Base-by-base conservation (phyloP, 2,329 filamentous ascomycete genomes). In the Penicillium sp. region DNA sequence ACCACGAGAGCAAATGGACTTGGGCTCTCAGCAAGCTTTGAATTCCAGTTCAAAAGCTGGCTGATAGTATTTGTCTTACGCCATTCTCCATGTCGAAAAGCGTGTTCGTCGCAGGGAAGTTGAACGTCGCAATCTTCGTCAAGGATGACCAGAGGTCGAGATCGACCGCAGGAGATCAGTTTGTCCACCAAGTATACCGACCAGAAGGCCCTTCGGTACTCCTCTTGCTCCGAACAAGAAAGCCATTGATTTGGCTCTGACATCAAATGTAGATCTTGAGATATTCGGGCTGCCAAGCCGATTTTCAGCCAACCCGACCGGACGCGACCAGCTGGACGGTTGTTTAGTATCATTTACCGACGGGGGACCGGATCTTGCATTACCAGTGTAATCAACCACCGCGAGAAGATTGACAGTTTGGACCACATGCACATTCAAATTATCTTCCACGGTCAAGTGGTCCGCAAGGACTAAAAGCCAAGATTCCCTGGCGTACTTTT, bases 201-300 rank as follows among this genome's bases (percentile, higher is more conserved):
- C 68, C 69, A 71, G 42, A 70, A 70, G 9, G 61, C 59, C 29
- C 65, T 55, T 13, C 67, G 60, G 18, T 57, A 57, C 39, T 70
- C 67, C 44, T 70, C 69, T 40, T 69, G 66, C 36, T 68, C 62
- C 0, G 57, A 26, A 34, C 52, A 50, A 9, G 65, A 48, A 1
- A 66, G 44, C 34, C 57, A 57, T 8, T 38, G 23, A 7, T 41
- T 41, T 2, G 64, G 60, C 16, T 69, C 67, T 3, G 42, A 55
- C 60, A 67, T 68, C 8, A 70, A 69, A 9, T 67, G 68, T 16
- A 75, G 71, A 41, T 65, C 65, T 44, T 71, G 69, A 7, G 89
- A 92, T 69, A 84, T 94, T 38, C 90, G 94, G 63, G 75, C 64
- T 1, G 67, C 62, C 2, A 68, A 47, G 2, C 65, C 66, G 13